Evolutionary conservation across 768 basidiomycete species (phyloP).

Genomic region (Vararia minispora): DNA sequence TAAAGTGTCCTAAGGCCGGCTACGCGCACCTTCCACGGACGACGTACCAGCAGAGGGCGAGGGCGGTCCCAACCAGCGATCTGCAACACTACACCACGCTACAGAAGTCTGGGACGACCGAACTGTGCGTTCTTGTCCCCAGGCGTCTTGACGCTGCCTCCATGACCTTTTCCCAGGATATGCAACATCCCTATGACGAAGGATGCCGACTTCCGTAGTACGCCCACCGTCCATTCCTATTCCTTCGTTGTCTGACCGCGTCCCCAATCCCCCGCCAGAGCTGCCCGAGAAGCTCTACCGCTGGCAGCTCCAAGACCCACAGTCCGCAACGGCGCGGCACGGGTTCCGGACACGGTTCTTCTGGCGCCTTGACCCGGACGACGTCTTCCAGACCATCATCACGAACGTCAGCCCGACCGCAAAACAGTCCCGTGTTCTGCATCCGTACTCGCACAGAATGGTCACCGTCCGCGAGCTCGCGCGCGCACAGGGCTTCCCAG

Average conservation of each 20-base stretch:
- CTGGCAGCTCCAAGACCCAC: conserved; percentile 51
- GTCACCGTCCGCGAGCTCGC: conserved; percentile 69
- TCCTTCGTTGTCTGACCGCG: too few relatives aligned
- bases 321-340: conserved; percentile 39
- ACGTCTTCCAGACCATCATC: conserved; percentile 62
- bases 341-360: conserved; percentile 41
- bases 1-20: conserved; percentile 12
- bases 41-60: conserved; percentile 34
- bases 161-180: conserved; percentile 29
- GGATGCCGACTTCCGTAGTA: conserved; percentile 59
- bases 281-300: conserved; percentile 37
- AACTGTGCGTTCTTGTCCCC: conserved; percentile 32
- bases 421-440: conserved; percentile 60
- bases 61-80: conserved; percentile 32
- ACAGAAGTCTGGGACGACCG: conserved; percentile 38
- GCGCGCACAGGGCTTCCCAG: conserved; percentile 75
- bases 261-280: too few relatives aligned
- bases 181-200: conserved; percentile 44
- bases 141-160: neutral
- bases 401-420: conserved; percentile 73
- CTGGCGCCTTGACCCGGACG: conserved; percentile 44
- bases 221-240: too few relatives aligned
- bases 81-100: conserved; percentile 61
- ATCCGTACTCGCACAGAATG: conserved; percentile 57
- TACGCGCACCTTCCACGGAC: conserved; percentile 28